phyloP scores from a whole-genome alignment of 257 asterid genomes.

The Perilla frutescens region DNA sequence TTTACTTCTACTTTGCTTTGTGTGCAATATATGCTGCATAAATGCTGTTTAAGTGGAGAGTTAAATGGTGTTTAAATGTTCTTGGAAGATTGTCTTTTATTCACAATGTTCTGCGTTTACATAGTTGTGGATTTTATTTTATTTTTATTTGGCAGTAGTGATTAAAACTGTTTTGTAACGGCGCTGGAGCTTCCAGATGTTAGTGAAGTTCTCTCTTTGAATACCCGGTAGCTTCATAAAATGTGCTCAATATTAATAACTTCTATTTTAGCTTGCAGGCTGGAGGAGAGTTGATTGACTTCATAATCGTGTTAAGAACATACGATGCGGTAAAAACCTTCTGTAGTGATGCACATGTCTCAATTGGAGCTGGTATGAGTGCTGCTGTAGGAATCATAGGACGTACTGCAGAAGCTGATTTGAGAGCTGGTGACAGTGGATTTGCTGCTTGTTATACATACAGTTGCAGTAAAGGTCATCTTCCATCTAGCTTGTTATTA shows the following conservation, averaged over 20 bases:
- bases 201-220: not conserved
- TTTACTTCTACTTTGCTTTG: not conserved
- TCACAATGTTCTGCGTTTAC: not conserved
- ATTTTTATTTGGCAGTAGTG: not conserved
- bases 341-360: slow-evolving; percentile 72
- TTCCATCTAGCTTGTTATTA: slow-evolving; percentile 17
- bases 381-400: slow-evolving; percentile 88
- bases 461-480: slow-evolving; percentile 94
- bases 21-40: not conserved
- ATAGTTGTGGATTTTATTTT: not conserved
- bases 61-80: not conserved
- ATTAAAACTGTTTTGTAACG: slow-evolving; percentile 7
- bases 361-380: slow-evolving; percentile 92
- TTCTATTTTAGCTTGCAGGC: slow-evolving; percentile 59
- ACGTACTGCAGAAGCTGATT: slow-evolving; percentile 94
- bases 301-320: slow-evolving; percentile 79
- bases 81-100: not conserved
- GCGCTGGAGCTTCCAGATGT: slow-evolving; percentile 14
- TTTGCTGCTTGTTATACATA: slow-evolving; percentile 87
- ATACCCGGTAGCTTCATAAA: slow-evolving; percentile 11
- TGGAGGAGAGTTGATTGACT: slow-evolving; percentile 97
- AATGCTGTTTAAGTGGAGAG: not conserved
- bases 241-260: no score
- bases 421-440: slow-evolving; percentile 79
- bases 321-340: slow-evolving; percentile 82